Evolutionary conservation across 2,329 filamentous ascomycete species (phyloP).

Genomic region (Neocatenulostroma microsporum): DNA sequence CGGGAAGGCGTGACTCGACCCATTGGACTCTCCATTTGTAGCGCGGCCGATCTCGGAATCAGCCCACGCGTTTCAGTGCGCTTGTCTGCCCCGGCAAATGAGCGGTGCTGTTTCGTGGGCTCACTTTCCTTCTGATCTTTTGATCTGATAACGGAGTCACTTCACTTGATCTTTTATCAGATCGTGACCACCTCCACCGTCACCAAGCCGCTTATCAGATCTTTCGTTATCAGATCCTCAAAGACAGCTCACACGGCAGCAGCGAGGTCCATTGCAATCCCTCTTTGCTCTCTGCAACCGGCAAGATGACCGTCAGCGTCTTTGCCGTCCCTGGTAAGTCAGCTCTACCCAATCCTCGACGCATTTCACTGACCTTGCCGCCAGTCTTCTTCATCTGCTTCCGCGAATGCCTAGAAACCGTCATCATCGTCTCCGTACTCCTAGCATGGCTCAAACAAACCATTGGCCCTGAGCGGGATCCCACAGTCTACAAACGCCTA

Average conservation of each 20-base stretch:
- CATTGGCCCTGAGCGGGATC: conserved; percentile 58
- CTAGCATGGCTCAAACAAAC: conserved; percentile 79
- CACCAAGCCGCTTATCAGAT: too few species aligned
- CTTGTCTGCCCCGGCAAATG: conserved; percentile 1
- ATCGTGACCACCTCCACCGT: too few species aligned
- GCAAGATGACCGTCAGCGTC: conserved; percentile 59
- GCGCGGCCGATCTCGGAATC: too few species aligned
- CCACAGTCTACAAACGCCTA: conserved; percentile 51
- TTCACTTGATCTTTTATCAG: conserved; percentile 2
- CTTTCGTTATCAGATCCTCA: too few species aligned
- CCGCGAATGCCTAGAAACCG: conserved; percentile 73
- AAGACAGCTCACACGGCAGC: too few species aligned
- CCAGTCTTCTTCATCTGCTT: conserved; percentile 83
- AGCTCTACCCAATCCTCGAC: neutral
- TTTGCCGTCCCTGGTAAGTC: conserved; percentile 60
- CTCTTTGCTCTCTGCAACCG: too few species aligned
- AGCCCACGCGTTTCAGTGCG: too few species aligned
- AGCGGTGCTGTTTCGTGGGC: too few species aligned
- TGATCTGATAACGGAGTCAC: conserved; percentile 10
- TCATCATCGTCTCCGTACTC: conserved; percentile 79
- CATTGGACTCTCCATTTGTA: too few species aligned
- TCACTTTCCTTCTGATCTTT: too few species aligned
- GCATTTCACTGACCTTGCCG: conserved; percentile 2
- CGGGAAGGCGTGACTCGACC: too few species aligned
- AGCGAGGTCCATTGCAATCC: too few species aligned